phyloP scores from a whole-genome alignment of 306 rosid genomes.

The Malus asiatica region DNA sequence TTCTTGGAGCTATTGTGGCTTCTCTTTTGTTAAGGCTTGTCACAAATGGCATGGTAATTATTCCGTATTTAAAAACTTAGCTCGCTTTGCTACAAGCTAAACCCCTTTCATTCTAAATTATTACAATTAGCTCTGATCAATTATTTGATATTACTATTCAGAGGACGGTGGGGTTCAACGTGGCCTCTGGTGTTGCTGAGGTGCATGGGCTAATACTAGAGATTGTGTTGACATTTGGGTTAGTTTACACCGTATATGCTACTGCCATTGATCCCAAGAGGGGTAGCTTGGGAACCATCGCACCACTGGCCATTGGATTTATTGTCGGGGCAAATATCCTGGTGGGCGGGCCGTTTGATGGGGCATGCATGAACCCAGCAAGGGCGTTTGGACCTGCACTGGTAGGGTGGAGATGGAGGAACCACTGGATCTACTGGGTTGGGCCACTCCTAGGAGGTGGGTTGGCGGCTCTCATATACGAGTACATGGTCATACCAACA shows the following conservation, averaged over 20 bases:
- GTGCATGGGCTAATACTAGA: constrained; percentile 57
- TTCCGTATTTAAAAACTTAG: background rate
- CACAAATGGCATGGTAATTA: constrained; percentile 70
- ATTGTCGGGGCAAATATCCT: constrained; percentile 79
- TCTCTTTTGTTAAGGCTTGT: constrained; percentile 71
- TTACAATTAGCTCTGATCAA: background rate
- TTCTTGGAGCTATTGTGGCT: constrained; percentile 69
- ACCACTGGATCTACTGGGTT: constrained; percentile 92
- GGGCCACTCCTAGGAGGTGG: constrained; percentile 89
- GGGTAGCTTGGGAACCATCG: constrained; percentile 51
- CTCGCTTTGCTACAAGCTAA: too few species aligned
- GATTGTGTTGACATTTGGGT: constrained; percentile 68
- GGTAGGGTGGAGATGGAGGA: constrained; percentile 85
- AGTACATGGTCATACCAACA: constrained; percentile 63
- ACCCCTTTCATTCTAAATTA: too few species aligned
- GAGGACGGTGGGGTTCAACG: constrained; percentile 68
- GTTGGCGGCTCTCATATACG: constrained; percentile 67
- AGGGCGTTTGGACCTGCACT: constrained; percentile 88
- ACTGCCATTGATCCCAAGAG: constrained; percentile 93
- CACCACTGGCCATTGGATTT: constrained; percentile 79
- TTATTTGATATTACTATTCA: constrained; percentile 3
- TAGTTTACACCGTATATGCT: constrained; percentile 71
- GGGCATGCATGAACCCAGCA: constrained; percentile 95
- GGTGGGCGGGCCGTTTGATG: constrained; percentile 87
- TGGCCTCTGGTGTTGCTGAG: constrained; percentile 45